These are phyloP conservation scores for Ceratobasidium sp. DNA, from an alignment of 1,284 basidiomycete genomes.

Conservation along the genomic window DNA sequence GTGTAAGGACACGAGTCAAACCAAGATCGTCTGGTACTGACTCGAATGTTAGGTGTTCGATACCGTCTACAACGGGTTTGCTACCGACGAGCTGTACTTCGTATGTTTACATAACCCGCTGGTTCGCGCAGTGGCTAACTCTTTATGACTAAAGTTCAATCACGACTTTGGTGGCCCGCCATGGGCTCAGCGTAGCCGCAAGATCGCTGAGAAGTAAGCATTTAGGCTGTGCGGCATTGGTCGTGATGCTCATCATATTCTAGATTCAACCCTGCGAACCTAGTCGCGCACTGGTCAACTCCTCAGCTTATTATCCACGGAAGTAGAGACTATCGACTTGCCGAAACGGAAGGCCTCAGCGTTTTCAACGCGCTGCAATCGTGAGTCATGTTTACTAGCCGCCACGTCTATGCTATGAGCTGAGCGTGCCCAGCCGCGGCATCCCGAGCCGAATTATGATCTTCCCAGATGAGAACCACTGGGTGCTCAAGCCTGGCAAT, in stretches of 20 bases:
- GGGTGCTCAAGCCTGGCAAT: conserved; percentile 80
- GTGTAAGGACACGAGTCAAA: conserved; percentile 57
- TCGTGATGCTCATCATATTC: background rate
- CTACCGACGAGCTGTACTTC: conserved; percentile 88
- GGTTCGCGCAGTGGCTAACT: conserved; percentile 15
- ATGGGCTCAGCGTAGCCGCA: conserved; percentile 68
- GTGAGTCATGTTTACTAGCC: conserved; percentile 55
- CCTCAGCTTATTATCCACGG: conserved; percentile 86
- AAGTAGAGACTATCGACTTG: conserved; percentile 83
- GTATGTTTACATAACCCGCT: conserved; percentile 54
- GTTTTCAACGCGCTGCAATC: conserved; percentile 82
- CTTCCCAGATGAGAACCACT: conserved; percentile 94
- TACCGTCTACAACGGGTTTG: conserved; percentile 72
- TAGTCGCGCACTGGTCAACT: conserved; percentile 82
- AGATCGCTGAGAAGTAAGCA: conserved; percentile 61
- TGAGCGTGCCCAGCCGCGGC: conserved; percentile 58
- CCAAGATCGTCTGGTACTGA: conserved; percentile 1
- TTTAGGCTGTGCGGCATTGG: background rate
- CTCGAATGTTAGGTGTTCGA: conserved; percentile 59
- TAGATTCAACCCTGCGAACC: conserved; percentile 69
- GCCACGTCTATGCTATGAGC: conserved; percentile 20
- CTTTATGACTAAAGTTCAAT: conserved; percentile 64
- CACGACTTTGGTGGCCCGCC: conserved; percentile 83
- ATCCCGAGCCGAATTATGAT: conserved; percentile 84
- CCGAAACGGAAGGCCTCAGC: conserved; percentile 81